Base-by-base conservation (phyloP, 306 rosid species). In the Abrus precatorius region DNA sequence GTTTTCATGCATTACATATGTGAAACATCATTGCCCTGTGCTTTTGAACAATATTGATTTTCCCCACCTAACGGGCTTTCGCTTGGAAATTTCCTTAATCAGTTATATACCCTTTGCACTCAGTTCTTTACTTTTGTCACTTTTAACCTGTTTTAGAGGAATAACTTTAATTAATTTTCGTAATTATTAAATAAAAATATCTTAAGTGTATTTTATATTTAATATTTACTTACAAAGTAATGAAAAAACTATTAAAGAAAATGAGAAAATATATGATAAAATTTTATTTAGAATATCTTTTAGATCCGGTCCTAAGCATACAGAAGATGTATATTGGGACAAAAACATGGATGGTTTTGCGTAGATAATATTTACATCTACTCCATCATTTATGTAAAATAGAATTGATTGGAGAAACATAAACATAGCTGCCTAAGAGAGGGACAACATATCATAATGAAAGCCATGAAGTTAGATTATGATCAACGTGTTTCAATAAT, bases 1-100 rank as follows among this genome's bases (percentile, higher is more conserved):
- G 45, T 71, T 80, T 47, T 79, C 32, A 45, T 59, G 61, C 61
- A 44, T 32, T 38, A 66, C 57, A 43, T 60, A 45, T 61, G 38
- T 8, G 2, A 47, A 62, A 4, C 69, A 73, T 81, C 69, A 64
- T 59, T 75, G 44, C 67, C 77, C 69, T 75, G 50, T 75, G 72
- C 50, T 43, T 57, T 59, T 69, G 59, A 48, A 13, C 48, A 74
- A 34, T 44, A 44, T 44, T 20, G 40, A 36, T 28, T 66, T 36
- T 40, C 70, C 36, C 48, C 80, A 81, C 85, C 61, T 65, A 74
- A 54, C 63, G 0, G n/a, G 44, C 48, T 33, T 32, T 81, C 3
- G 32, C 61, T 10, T 32, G 12, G 29, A 38, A 41, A 52, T 41
- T 72, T 47, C 6, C 59, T 40, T 45, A 64, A 4, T 29, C 12